Evolutionary conservation across 2,329 filamentous ascomycete species (phyloP), one percentile per base, ranked within the genome.

Genomic region (Penicillium sp.): DNA sequence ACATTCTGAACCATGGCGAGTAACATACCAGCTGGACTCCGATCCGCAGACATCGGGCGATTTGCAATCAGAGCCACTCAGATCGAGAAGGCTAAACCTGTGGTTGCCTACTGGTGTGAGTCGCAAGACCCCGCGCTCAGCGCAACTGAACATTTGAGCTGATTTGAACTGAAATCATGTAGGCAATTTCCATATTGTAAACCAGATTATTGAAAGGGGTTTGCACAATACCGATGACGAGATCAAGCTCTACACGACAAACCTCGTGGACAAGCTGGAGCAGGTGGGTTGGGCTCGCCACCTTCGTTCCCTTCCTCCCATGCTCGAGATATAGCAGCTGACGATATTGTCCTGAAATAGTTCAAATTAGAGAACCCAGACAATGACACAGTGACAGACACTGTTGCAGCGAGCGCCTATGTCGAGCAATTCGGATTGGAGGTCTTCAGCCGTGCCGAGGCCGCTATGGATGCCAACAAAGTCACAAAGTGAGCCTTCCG

Each of bases 61-160:
- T 97, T 95, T 73, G 86, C 92, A 59, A 82, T 87, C 52, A 86
- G 93, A 67, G 93, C 91, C 34, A 83, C 85, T 35, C 93, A 99
- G 77, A 83, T 99, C 46, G 89, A 93, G 71, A 82, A 82, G 56
- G 84, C 86, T 68, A 94, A 93, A 74, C 94, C 94, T 9, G 90
- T 94, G 56, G 83, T 97, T 63, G 83, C 92, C 60, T 99, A 97
- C 74, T 97, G 93, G 91, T 94, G 93, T 96, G 82, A 69, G 88
- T 82, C 39, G 31, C 23, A 23, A 9, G 37, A 35, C 34, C 47
- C 35, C 39, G 35, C 58, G 50, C 18, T 32, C 2, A 48, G 48
- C 50, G 38, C 48, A 56, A 44, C 56, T 37, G 32, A 41, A 42
- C 40, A 40, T 38, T 50, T 23, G 42, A 54, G 51, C 52, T 63